phyloP scores from a whole-genome alignment of 768 basidiomycete species.

The Phanerodontia chrysosporium region DNA sequence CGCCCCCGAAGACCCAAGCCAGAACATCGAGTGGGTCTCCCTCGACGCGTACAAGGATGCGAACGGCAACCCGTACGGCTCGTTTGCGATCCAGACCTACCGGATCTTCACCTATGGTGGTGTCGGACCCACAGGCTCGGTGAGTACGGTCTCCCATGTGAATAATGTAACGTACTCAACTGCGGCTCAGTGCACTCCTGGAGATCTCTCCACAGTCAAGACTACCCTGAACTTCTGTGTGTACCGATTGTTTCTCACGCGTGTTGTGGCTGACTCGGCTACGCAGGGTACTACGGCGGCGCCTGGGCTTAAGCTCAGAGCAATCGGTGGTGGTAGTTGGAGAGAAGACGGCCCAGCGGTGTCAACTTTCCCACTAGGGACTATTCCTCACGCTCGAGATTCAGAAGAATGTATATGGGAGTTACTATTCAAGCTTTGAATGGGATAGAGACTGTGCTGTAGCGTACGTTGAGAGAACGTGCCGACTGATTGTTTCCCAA shows the following conservation, averaged over 20 bases:
- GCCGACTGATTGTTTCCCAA: no score
- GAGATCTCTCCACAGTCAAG: slow-evolving; percentile 47
- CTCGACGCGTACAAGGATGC: slow-evolving; percentile 28
- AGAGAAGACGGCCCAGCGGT: slow-evolving; percentile 8
- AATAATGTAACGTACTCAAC: background rate
- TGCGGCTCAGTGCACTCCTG: slow-evolving; percentile 31
- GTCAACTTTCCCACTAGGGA: slow-evolving; percentile 29
- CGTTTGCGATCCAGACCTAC: slow-evolving; percentile 46
- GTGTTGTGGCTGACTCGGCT: background rate
- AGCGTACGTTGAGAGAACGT: no score
- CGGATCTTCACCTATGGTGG: slow-evolving; percentile 49
- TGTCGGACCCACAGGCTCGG: slow-evolving; percentile 38
- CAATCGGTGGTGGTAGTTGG: no score
- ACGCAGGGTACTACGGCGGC: background rate
- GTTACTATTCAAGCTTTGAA: no score
- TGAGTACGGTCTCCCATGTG: slow-evolving; percentile 22
- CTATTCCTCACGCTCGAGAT: no score
- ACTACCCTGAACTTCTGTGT: slow-evolving; percentile 50
- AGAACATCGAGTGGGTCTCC: slow-evolving; percentile 54
- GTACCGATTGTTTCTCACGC: slow-evolving; percentile 15
- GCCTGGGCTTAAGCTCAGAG: background rate
- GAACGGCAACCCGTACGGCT: slow-evolving; percentile 36
- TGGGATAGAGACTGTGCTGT: no score
- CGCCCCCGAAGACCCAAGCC: slow-evolving; percentile 33
- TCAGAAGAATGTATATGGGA: no score